Evolutionary conservation across 139 green algal genomes (phyloP).

Genomic region (Chlamydomonas sphaeroides): DNA sequence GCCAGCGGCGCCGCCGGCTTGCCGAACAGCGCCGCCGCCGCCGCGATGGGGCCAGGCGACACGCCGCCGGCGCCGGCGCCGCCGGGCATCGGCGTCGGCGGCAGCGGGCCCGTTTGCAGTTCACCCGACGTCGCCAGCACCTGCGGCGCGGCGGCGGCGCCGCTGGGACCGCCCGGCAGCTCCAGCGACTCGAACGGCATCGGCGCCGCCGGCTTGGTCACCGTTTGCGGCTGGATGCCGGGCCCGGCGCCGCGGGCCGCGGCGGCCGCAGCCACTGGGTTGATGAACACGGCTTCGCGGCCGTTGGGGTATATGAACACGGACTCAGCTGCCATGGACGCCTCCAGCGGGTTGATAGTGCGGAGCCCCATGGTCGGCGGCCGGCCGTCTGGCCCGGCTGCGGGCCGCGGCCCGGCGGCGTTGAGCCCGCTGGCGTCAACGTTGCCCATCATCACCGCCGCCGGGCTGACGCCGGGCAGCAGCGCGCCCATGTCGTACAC

Average conservation of each 20-base stretch:
- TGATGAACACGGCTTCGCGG: not conserved
- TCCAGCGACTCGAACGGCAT: conserved; percentile 28
- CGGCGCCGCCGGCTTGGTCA: too few relatives aligned
- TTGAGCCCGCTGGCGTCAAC: conserved; percentile 17
- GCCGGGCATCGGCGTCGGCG: not conserved
- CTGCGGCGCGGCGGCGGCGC: not conserved
- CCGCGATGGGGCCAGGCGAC: not conserved
- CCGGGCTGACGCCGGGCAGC: conserved; percentile 8
- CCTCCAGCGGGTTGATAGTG: conserved; percentile 53
- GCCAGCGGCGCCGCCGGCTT: not conserved
- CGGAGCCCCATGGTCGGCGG: conserved; percentile 44
- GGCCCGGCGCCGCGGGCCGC: not conserved
- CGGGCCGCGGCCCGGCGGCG: not conserved
- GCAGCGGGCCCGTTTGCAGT: conserved; percentile 22
- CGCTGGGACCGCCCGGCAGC: not conserved
- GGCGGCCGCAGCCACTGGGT: conserved; percentile 1
- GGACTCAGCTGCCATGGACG: conserved; percentile 55
- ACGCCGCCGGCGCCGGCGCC: too few relatives aligned
- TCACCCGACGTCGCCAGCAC: not conserved
- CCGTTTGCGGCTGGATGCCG: not conserved
- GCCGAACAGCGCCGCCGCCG: not conserved
- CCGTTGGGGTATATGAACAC: conserved; percentile 60
- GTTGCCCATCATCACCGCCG: conserved; percentile 21
- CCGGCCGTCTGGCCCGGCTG: not conserved
- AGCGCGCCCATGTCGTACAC: conserved; percentile 55